Evolutionary conservation across 2,329 filamentous ascomycete species (phyloP), one percentile per base, ranked within the genome.

Genomic region (Stagonosporopsis tanaceti): DNA sequence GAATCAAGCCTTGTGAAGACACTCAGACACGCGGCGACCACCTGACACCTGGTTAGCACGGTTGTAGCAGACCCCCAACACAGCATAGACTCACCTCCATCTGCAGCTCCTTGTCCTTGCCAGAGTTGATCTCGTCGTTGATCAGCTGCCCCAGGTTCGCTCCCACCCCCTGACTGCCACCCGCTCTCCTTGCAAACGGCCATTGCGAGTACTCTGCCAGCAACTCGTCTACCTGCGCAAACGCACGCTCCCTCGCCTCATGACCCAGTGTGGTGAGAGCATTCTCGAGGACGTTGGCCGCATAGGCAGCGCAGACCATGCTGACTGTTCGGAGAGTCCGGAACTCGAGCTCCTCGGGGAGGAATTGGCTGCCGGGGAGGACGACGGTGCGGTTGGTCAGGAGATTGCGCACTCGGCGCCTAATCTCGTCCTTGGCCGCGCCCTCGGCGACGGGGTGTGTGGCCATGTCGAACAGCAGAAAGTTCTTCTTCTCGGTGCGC

Each of bases 401-500:
- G 59, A 98, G 87, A 75, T 91, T 96, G 75, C 94, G 89, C 65
- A 98, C 94, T 69, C 95, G 90, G 75, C 91, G 88, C 70, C 95
- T 87, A 72, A 99, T 95, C 81, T 99, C 95, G 74, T 98, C 95
- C 82, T 99, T 99, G 72, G 95, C 95, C 72, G 92, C 94, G 65
- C 93, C 91, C 72, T 99, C 95, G 63, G 93, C 94, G 57, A 99
- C 93, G 39, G 95, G 95, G 78, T 99, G 95, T 64, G 95, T 99
- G 56, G 95, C 95, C 95, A 99, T 99, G 81, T 99, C 95, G 83
- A 99, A 99, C 64, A 99, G 90, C 64, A 99, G 86, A 82, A 99
- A 99, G 83, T 99, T 99, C 80, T 93, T 92, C 84, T 99, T 99
- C 80, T 99, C 95, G 60, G 95, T 99, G 70, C 95, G 92, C 57